Conservation (phyloP, 2,329 filamentous ascomycete genomes). For the Esteya vermicola region DNA sequence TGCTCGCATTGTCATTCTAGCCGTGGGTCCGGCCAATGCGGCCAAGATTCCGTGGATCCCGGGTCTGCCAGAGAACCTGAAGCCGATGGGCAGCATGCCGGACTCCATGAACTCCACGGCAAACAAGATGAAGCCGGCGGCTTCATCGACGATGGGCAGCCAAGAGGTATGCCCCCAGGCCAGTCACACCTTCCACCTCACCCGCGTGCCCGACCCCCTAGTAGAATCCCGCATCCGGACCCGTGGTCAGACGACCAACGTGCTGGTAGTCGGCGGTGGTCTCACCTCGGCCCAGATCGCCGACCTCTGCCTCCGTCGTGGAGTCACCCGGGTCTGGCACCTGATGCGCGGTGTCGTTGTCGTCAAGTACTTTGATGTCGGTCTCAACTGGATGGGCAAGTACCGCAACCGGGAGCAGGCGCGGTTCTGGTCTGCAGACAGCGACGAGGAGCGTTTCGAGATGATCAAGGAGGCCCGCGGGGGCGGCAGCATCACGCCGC, state of each 20-base stretch:
- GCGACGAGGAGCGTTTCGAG: slow-evolving; percentile 51
- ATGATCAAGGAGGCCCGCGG: slow-evolving; percentile 53
- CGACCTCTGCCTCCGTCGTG: slow-evolving; percentile 49
- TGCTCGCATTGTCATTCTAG: slow-evolving; percentile 51
- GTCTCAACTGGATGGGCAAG: slow-evolving; percentile 68
- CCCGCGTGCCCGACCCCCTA: slow-evolving; percentile 35
- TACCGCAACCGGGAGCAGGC: slow-evolving; percentile 67
- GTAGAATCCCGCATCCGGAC: slow-evolving; percentile 38
- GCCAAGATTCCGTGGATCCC: slow-evolving; percentile 29
- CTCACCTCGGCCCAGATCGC: slow-evolving; percentile 62
- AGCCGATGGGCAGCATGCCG: too few relatives aligned
- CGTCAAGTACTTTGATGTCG: slow-evolving; percentile 67
- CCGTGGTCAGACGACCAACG: slow-evolving; percentile 37
- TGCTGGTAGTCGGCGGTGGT: slow-evolving; percentile 62
- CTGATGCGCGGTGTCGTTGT: slow-evolving; percentile 44
- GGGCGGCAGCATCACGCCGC: slow-evolving; percentile 63
- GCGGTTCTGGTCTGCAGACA: slow-evolving; percentile 62
- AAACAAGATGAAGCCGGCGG: too few relatives aligned
- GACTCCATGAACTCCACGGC: background rate
- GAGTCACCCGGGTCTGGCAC: slow-evolving; percentile 54
- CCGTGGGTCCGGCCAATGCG: slow-evolving; percentile 53
- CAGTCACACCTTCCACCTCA: slow-evolving; percentile 48
- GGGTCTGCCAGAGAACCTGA: slow-evolving; percentile 3
- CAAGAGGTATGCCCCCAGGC: slow-evolving; percentile 7
- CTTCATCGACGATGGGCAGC: too few relatives aligned